A percentile compares a stretch with the other conserved stretches of the same genome.
These are phyloP conservation scores for Ceratorhiza oryzae-sativae DNA, from an alignment of 1,284 basidiomycete genomes.

Conservation along the genomic window DNA sequence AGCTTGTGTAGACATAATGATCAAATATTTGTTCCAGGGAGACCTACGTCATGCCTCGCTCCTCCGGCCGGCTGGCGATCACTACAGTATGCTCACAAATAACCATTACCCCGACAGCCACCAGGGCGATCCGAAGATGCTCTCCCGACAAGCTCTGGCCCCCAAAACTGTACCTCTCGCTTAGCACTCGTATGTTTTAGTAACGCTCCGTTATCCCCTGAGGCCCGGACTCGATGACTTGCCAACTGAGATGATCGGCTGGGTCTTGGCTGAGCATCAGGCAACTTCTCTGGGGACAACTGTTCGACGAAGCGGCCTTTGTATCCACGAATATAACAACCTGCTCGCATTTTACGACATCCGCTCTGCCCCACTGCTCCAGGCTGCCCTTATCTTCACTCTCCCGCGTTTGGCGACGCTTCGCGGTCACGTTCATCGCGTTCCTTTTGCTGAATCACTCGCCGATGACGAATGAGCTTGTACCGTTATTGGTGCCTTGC, in stretches of 20 bases:
- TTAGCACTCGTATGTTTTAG: background rate
- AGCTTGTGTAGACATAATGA: too few species aligned
- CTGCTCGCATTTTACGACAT: too few species aligned
- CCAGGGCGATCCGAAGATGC: too few species aligned
- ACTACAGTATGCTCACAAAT: too few species aligned
- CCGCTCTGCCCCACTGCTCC: background rate
- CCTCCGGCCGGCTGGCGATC: too few species aligned
- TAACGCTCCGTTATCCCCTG: background rate
- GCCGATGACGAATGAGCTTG: constrained; percentile 8
- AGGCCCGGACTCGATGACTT: background rate
- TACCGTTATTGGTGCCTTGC: constrained; percentile 10
- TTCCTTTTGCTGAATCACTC: constrained; percentile 2
- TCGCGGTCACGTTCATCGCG: background rate
- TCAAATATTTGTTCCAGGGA: too few species aligned
- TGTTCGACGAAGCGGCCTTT: background rate
- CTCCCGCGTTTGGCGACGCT: background rate
- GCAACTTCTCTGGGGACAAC: background rate
- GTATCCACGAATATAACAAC: background rate
- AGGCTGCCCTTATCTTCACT: background rate
- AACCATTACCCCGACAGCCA: too few species aligned
- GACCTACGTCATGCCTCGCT: too few species aligned
- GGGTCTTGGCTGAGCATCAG: constrained; percentile 6
- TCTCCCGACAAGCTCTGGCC: too few species aligned
- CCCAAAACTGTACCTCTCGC: too few species aligned
- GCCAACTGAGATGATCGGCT: constrained; percentile 13